A percentile compares a stretch with the other conserved stretches of the same genome.
Evolutionary conservation across 164 flowering plant species (phyloP).

Genomic region (Piper longum): DNA sequence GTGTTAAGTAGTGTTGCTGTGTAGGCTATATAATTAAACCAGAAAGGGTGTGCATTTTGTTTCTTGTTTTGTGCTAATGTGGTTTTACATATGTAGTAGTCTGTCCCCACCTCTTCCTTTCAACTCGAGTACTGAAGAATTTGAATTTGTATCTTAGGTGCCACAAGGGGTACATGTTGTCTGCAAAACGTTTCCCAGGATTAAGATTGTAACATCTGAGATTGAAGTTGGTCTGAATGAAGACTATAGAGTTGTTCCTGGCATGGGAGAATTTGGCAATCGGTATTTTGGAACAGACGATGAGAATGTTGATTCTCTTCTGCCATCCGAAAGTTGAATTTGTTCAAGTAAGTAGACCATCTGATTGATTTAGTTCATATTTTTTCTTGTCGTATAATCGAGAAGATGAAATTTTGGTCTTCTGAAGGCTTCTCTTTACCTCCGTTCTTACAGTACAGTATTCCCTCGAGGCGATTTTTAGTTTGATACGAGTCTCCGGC

Average conservation of each 20-base stretch:
- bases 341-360: neutral
- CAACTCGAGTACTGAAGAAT: neutral
- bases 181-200: constrained; percentile 72
- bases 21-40: no score
- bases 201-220: constrained; percentile 96
- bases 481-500: neutral
- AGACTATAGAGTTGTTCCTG: constrained; percentile 82
- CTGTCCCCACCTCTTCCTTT: neutral
- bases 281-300: constrained; percentile 97
- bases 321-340: neutral
- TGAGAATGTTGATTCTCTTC: constrained; percentile 23
- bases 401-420: neutral
- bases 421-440: neutral
- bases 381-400: neutral
- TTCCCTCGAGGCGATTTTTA: neutral
- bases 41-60: no score
- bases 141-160: constrained; percentile 31
- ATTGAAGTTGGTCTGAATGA: constrained; percentile 69
- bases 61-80: no score
- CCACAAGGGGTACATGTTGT: constrained; percentile 93
- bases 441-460: neutral
- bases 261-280: constrained; percentile 96
- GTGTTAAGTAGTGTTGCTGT: no score
- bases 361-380: neutral
- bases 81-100: no score